Percentiles rank a stretch among this genome's conserved stretches.
These are phyloP conservation scores for Xylariaceae sp. DNA, from an alignment of 2,329 filamentous ascomycete species.

Conservation along the genomic window DNA sequence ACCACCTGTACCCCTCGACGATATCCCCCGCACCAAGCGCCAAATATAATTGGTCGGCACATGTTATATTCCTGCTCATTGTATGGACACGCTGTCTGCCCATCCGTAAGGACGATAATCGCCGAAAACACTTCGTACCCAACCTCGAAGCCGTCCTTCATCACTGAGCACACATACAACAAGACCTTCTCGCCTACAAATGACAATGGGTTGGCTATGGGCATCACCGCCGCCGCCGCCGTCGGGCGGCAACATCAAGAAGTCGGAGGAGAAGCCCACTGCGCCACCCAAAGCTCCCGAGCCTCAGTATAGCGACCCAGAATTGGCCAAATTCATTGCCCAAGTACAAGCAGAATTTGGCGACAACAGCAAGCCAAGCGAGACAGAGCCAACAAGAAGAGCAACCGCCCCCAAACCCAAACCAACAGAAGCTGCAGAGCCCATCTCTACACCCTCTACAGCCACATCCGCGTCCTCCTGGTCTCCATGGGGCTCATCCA, in stretches of 20 bases:
- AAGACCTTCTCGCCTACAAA: not conserved
- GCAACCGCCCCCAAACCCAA: constrained; percentile 10
- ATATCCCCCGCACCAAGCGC: no score
- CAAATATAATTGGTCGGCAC: no score
- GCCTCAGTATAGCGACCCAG: constrained; percentile 39
- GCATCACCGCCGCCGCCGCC: constrained; percentile 8
- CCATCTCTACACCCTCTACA: constrained; percentile 22
- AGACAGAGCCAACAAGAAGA: constrained; percentile 4
- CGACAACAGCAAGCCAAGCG: constrained; percentile 4
- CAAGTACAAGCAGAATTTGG: constrained; percentile 29
- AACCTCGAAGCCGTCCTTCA: no score
- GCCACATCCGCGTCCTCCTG: constrained; percentile 31
- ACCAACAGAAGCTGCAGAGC: constrained; percentile 8
- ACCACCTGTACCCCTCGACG: no score
- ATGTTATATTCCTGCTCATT: no score
- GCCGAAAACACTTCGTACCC: no score
- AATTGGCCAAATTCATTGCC: constrained; percentile 52
- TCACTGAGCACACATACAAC: not conserved
- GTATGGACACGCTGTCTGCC: no score
- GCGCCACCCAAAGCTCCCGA: constrained; percentile 14
- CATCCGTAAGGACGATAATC: no score
- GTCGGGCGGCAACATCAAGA: not conserved
- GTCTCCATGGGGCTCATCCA: constrained; percentile 24
- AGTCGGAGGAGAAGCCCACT: not conserved
- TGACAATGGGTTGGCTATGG: constrained; percentile 53